A percentile compares a stretch with the other conserved stretches of the same genome.
phyloP scores from a whole-genome alignment of 140 eudicot genomes.

The Cichorium intybus region DNA sequence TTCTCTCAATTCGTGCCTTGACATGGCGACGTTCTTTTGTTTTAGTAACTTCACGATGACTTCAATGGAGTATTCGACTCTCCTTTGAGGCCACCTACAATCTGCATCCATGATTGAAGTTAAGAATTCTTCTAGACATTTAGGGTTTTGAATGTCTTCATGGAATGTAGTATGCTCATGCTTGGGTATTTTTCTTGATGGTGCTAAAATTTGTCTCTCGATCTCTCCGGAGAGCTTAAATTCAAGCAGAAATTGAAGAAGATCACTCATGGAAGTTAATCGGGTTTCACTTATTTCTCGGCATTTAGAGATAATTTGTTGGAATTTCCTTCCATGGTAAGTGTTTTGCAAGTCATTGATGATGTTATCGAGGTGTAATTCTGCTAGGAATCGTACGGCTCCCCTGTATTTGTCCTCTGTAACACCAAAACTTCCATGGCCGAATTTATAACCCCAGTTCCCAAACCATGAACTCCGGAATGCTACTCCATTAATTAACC shows the following conservation, averaged over 20 bases:
- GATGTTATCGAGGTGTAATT: constrained; percentile 46
- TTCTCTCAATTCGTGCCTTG: constrained; percentile 51
- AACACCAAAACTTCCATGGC: constrained; percentile 53
- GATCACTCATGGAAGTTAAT: constrained; percentile 41
- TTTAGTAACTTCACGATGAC: constrained; percentile 45
- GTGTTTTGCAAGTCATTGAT: constrained; percentile 40
- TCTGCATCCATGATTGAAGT: constrained; percentile 35
- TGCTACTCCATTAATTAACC: constrained; percentile 60
- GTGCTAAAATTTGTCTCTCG: constrained; percentile 1
- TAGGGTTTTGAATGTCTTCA: constrained; percentile 24
- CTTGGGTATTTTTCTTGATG: constrained; percentile 28
- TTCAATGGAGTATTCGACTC: constrained; percentile 41
- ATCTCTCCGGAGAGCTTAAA: constrained; percentile 23
- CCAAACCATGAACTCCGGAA: constrained; percentile 63
- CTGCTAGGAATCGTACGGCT: constrained; percentile 43
- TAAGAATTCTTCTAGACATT: constrained; percentile 35
- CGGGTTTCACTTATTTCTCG: constrained; percentile 36
- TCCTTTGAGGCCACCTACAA: constrained; percentile 56
- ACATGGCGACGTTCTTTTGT: constrained; percentile 41
- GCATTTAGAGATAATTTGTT: constrained; percentile 36
- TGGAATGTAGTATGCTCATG: constrained; percentile 12
- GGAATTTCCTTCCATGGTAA: constrained; percentile 31
- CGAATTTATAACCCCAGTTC: constrained; percentile 70
- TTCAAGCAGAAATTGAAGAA: constrained; percentile 46
- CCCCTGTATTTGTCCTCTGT: constrained; percentile 49